Conservation (phyloP, 345 rosid species). For the Draba incana region DNA sequence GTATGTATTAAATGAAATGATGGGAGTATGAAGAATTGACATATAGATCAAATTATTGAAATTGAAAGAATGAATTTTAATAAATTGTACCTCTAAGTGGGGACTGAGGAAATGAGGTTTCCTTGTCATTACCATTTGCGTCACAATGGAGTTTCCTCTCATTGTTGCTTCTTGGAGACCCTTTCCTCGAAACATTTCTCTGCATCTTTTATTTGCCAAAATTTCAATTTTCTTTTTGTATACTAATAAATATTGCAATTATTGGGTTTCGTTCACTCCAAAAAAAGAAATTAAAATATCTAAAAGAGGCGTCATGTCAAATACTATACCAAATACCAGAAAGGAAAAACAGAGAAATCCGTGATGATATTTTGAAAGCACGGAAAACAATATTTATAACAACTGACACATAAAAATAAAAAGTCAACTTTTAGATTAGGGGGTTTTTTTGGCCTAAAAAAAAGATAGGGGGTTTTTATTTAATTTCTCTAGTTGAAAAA, state of each 20-base stretch:
- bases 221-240: not conserved
- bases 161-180: constrained; percentile 52
- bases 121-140: constrained; percentile 51
- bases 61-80: not conserved
- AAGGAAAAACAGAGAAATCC: constrained; percentile 6
- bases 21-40: constrained; percentile 8
- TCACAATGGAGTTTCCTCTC: constrained; percentile 54
- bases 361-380: constrained; percentile 4
- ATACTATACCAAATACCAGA: constrained; percentile 18
- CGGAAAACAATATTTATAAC: not conserved
- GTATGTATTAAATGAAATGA: constrained; percentile 12
- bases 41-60: constrained; percentile 3
- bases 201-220: constrained; percentile 50
- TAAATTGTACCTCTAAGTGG: constrained; percentile 68
- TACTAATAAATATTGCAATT: not conserved
- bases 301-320: constrained; percentile 30
- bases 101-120: constrained; percentile 46
- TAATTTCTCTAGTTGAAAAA: constrained; percentile 1
- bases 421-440: constrained; percentile 23
- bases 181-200: constrained; percentile 79
- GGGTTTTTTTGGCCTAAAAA: not conserved
- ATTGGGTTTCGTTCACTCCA: constrained; percentile 17
- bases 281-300: constrained; percentile 19
- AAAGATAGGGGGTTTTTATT: not conserved
- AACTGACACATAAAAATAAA: constrained; percentile 6